phyloP scores from a whole-genome alignment of 225 moss, liverwort and hornwort genomes.

The Marchantia polymorpha region DNA sequence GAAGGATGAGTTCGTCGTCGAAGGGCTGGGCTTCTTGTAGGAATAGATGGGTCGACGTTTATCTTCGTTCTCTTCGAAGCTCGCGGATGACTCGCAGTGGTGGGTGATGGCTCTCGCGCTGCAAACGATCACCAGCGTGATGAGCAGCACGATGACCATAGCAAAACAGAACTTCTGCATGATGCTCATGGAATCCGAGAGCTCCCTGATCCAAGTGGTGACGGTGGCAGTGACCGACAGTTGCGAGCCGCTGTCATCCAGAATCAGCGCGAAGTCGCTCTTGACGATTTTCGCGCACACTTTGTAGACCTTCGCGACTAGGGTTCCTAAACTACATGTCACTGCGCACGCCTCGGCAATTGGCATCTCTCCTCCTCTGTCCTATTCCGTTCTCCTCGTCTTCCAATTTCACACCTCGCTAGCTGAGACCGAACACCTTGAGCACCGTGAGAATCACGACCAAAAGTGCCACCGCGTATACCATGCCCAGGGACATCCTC shows the following conservation, averaged over 20 bases:
- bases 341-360: not conserved
- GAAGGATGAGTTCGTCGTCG: not conserved
- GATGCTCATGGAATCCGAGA: not conserved
- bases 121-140: not conserved
- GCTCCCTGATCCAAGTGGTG: not conserved
- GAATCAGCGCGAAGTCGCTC: not conserved
- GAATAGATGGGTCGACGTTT: not conserved
- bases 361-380: not conserved
- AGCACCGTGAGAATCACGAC: too few species aligned
- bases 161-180: not conserved
- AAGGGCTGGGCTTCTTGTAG: not conserved
- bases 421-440: too few species aligned
- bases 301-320: not conserved
- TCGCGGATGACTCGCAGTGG: not conserved
- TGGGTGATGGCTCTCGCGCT: not conserved
- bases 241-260: not conserved
- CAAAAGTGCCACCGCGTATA: too few species aligned
- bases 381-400: too few species aligned
- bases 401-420: too few species aligned
- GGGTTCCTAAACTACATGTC: not conserved
- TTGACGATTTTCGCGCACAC: not conserved
- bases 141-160: not conserved
- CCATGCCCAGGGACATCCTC: too few species aligned
- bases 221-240: not conserved
- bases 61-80: not conserved